phyloP scores from a whole-genome alignment of 2,329 filamentous ascomycete genomes.

The Venturia carpophila region DNA sequence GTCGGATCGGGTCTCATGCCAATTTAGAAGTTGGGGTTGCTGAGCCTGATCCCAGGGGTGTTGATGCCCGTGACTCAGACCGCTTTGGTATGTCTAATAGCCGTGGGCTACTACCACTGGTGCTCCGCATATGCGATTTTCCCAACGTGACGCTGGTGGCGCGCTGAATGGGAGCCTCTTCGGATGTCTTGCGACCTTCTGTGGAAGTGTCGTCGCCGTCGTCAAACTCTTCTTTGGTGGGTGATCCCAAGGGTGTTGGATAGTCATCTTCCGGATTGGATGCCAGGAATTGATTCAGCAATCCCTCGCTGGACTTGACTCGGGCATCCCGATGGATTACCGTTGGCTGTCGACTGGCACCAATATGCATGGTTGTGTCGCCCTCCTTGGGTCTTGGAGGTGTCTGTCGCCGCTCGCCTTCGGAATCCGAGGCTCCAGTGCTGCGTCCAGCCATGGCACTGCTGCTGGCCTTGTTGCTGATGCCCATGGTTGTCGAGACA shows the following conservation, averaged over 20 bases:
- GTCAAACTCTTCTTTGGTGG: constrained; percentile 23
- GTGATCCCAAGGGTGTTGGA: constrained; percentile 19
- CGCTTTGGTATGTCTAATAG: constrained; percentile 55
- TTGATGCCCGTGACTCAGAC: not conserved
- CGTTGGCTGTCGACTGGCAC: constrained; percentile 50
- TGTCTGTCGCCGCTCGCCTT: constrained; percentile 25
- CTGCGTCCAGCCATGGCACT: constrained; percentile 33
- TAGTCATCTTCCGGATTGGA: constrained; percentile 27
- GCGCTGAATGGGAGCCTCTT: constrained; percentile 42
- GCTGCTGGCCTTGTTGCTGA: constrained; percentile 35
- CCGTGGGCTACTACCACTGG: constrained; percentile 71
- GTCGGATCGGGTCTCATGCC: not conserved
- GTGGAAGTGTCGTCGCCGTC: constrained; percentile 12
- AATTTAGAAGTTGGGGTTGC: not conserved
- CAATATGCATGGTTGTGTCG: constrained; percentile 42
- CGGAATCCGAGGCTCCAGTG: constrained; percentile 27
- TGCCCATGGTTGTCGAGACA: constrained; percentile 24
- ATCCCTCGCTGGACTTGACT: constrained; percentile 54
- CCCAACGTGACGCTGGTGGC: constrained; percentile 64
- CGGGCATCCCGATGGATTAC: constrained; percentile 53
- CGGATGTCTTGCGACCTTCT: constrained; percentile 17
- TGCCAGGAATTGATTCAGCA: constrained; percentile 46
- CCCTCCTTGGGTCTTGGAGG: constrained; percentile 23
- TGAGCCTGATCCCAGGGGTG: too few species aligned
- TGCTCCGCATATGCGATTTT: constrained; percentile 58